A percentile compares a stretch with the other conserved stretches of the same genome.
phyloP scores from a whole-genome alignment of 352 stramenopile genomes.

The Pythium pyrilobum region DNA sequence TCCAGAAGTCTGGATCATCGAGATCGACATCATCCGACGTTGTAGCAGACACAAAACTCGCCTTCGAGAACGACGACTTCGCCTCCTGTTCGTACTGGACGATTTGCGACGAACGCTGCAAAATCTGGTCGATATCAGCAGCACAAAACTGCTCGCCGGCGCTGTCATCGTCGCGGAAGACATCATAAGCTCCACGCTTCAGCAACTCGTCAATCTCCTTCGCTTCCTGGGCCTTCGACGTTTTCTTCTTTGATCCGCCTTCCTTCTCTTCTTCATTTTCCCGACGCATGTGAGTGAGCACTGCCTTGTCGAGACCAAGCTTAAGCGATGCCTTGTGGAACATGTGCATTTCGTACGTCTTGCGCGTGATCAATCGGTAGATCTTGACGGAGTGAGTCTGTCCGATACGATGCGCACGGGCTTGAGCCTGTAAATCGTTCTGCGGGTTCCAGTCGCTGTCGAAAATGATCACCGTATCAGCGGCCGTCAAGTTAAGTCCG shows the following conservation, averaged over 20 bases:
- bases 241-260: constrained; percentile 39
- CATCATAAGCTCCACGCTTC: constrained; percentile 88
- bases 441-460: constrained; percentile 98
- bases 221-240: constrained; percentile 74
- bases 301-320: constrained; percentile 90
- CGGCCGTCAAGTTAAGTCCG: constrained; percentile 89
- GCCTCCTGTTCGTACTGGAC: constrained; percentile 84
- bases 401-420: constrained; percentile 88
- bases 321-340: constrained; percentile 92
- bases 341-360: constrained; percentile 96
- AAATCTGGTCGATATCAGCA: constrained; percentile 97
- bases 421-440: constrained; percentile 95
- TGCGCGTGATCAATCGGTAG: constrained; percentile 85
- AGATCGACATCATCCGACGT: constrained; percentile 95
- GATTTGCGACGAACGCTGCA: constrained; percentile 85
- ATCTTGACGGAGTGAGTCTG: constrained; percentile 90
- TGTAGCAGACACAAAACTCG: constrained; percentile 88
- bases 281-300: constrained; percentile 88
- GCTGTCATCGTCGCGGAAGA: constrained; percentile 89
- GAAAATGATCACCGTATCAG: constrained; percentile 98
- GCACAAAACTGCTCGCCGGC: constrained; percentile 95
- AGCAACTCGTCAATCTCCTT: constrained; percentile 91
- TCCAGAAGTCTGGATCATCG: constrained; percentile 99
- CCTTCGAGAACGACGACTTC: constrained; percentile 88
- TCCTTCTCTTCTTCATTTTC: constrained; percentile 79